Base-by-base conservation (phyloP, 208 protist species). In the Crithidia sp. region DNA sequence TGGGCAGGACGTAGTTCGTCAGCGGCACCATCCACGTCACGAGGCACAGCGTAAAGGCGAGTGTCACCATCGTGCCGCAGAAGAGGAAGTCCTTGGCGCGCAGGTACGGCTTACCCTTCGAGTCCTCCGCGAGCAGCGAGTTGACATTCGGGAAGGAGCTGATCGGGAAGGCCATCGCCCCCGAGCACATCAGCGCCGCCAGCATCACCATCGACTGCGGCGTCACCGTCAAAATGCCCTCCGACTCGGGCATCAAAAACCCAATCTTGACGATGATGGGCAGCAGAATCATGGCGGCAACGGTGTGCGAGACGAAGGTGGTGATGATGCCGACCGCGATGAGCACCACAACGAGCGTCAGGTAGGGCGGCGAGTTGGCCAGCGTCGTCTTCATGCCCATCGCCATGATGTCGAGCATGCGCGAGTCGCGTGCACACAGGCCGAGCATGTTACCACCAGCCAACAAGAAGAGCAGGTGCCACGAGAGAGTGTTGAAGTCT, bases 91-190 rank as follows among this genome's bases (percentile, higher is more conserved):
- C 91, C 73, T 93, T 92, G 14, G 92, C 88, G 19, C 84, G 83
- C 53, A 98, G 80, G 77, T 98, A 98, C 36, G 89, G 82, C 60
- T 82, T 69, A 19, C 92, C 94, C 60, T 84, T 86, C 41, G 88
- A 82, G 70, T 98, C 93, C 69, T 98, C 92, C 14, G 89, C 90
- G 0, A 95, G 81, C 2, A 97, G 87, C 4, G 94, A 96, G 79
- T 96, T 97, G 0, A 98, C 89, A 82, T 98, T 98, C 9, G 97
- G 97, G 79, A 98, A 98, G 10, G 92, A 97, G 57, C 93, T 97
- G 79, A 98, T 96, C 40, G 97, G 95, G 63, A 98, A 95, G 19
- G 91, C 94, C 95, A 98, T 97, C 7, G 95, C 86, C 50, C 93
- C 94, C 12, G 94, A 98, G 76, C 89, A 95, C 87, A 98, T 96